phyloP scores from a whole-genome alignment of 2,329 filamentous ascomycete genomes.

The Hortaea werneckii region DNA sequence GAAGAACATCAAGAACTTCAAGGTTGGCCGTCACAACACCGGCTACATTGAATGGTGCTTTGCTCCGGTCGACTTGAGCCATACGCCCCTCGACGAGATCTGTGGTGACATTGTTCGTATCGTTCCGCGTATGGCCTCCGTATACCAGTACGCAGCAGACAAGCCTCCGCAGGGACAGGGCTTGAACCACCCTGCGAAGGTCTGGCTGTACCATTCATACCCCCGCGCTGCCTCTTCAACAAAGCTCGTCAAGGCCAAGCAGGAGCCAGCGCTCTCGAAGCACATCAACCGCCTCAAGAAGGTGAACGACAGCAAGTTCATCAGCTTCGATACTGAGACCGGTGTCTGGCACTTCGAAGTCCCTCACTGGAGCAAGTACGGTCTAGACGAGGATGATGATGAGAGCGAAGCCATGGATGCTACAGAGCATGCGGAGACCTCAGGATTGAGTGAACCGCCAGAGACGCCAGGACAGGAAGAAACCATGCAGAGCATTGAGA shows the following conservation, averaged over 20 bases:
- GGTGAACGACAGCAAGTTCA: conserved; percentile 71
- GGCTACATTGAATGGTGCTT: conserved; percentile 64
- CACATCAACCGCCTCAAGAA: conserved; percentile 73
- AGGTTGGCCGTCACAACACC: conserved; percentile 70
- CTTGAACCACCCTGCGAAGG: conserved; percentile 80
- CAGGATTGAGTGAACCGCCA: conserved; percentile 27
- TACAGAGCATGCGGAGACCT: conserved; percentile 44
- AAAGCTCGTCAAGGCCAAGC: conserved; percentile 43
- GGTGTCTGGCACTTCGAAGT: conserved; percentile 88
- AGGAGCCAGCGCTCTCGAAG: conserved; percentile 60
- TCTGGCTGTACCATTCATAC: conserved; percentile 88
- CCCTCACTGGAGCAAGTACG: conserved; percentile 95
- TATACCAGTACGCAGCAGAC: conserved; percentile 64
- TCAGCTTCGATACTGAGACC: conserved; percentile 66
- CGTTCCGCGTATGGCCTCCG: conserved; percentile 68
- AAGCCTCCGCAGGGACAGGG: conserved; percentile 82
- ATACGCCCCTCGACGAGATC: conserved; percentile 69
- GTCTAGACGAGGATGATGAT: conserved; percentile 60
- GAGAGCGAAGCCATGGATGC: conserved; percentile 46
- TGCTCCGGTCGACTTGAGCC: conserved; percentile 60
- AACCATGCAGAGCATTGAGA: conserved; percentile 19
- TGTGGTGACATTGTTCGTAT: conserved; percentile 67
- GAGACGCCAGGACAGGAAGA: conserved; percentile 16
- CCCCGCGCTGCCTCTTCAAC: conserved; percentile 59
- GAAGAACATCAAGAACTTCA: conserved; percentile 62